phyloP scores from a whole-genome alignment of 805 yeast genomes.

The Starmerella bombicola region DNA sequence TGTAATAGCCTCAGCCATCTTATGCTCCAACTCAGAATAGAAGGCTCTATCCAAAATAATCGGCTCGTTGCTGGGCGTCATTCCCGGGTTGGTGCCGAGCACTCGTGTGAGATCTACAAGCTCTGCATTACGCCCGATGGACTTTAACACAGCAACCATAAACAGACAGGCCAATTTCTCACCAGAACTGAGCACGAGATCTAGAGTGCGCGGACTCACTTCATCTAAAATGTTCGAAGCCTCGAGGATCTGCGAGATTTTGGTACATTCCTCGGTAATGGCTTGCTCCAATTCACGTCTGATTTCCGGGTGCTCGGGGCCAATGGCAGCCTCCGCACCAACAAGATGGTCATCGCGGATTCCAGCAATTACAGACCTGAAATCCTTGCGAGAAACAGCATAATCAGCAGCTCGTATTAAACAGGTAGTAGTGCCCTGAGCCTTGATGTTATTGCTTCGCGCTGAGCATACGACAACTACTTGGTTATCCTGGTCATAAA shows the following conservation, averaged over 20 bases:
- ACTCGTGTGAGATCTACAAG: slow-evolving; percentile 69
- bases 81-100: slow-evolving; percentile 27
- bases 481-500: slow-evolving; percentile 41
- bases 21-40: slow-evolving; percentile 40
- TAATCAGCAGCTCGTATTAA: slow-evolving; percentile 69
- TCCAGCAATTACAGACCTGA: slow-evolving; percentile 44
- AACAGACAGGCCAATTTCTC: slow-evolving; percentile 84
- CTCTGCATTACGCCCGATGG: slow-evolving; percentile 62
- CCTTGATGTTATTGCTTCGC: slow-evolving; percentile 76
- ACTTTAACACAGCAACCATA: slow-evolving; percentile 75
- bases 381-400: slow-evolving; percentile 30
- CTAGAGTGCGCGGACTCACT: slow-evolving; percentile 75
- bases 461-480: slow-evolving; percentile 97
- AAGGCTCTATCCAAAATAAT: slow-evolving; percentile 52
- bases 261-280: slow-evolving; percentile 52
- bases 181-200: slow-evolving; percentile 83
- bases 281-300: slow-evolving; percentile 44
- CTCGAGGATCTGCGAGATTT: slow-evolving; percentile 55
- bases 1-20: slow-evolving; percentile 38
- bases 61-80: slow-evolving; percentile 24
- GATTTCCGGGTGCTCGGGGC: slow-evolving; percentile 31
- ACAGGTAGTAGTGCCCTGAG: slow-evolving; percentile 91
- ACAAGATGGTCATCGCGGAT: slow-evolving; percentile 66
- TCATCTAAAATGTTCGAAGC: slow-evolving; percentile 91
- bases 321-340: slow-evolving; percentile 52